Base-by-base conservation (phyloP, 768 basidiomycete genomes). In the Kwoniella sp. region DNA sequence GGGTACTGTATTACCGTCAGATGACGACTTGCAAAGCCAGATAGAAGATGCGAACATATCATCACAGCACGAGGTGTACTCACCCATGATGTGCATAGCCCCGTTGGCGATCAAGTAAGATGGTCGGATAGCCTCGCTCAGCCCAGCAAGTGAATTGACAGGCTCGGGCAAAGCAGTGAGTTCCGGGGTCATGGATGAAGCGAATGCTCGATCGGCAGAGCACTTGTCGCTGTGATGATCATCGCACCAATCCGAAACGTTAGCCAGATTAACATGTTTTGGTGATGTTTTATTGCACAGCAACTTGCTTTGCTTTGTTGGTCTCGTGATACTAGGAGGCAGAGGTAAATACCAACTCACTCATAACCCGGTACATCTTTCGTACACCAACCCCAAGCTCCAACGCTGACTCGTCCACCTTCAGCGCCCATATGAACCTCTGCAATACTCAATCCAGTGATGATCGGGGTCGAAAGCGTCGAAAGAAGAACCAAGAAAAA, bases 341-440 rank as follows among this genome's bases (percentile, higher is more conserved):
- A n/a, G n/a, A n/a, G n/a, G n/a, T n/a, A n/a, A n/a, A n/a, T n/a
- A n/a, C n/a, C 8, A 2, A 64, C 71, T 58, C 48, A 76, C 69
- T 30, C 44, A 10, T 58, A 26, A 54, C 55, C 62, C 1, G 59
- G 37, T 4, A 71, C 56, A 17, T 50, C 67, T 7, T 51, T 49
- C 19, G 63, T 25, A 58, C 72, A 77, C 75, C 73, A 72, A 4
- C 75, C 75, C 75, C 75, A 77, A 7, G 54, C 49, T 12, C 72
- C 68, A 13, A 77, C 19, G 9, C 10, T 49, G 10, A 76, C 46
- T 7, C 46, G 60, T 21, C 69, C 64, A 37, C 58, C 58, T 13
- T 8, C 26, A 3, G 17, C 40, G 24, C 52, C 66, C 33, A 44
- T 52, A 48, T 50, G 46, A 5, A 55, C 37, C 1, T 69, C 50